Conservation (phyloP, 768 basidiomycete species). For the Boletellus emodensis region DNA sequence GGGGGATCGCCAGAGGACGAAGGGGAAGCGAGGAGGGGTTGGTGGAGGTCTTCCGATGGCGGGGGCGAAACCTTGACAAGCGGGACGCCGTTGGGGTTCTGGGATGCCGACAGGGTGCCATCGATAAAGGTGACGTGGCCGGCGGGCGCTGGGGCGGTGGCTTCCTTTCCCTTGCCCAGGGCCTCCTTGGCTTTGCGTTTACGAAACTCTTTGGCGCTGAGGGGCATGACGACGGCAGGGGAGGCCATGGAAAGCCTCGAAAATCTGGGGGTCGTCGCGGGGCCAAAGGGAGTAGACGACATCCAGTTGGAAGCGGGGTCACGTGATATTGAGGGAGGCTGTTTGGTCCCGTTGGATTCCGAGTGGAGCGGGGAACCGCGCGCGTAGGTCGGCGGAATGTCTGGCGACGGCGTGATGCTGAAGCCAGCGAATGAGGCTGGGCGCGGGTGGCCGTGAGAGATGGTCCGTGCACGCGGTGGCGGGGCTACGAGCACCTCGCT, state of each 20-base stretch:
- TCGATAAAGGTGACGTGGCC: slow-evolving; percentile 16
- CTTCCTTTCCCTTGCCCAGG: slow-evolving; percentile 7
- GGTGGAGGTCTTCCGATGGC: neutral
- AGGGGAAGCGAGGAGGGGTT: neutral
- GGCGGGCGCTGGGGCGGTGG: neutral
- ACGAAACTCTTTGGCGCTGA: slow-evolving; percentile 27
- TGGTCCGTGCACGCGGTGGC: slow-evolving; percentile 23
- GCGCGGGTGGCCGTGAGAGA: slow-evolving; percentile 18
- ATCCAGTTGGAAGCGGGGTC: slow-evolving; percentile 27
- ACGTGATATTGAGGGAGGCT: slow-evolving; percentile 20
- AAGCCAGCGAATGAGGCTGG: slow-evolving; percentile 10
- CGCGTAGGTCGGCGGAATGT: slow-evolving; percentile 19
- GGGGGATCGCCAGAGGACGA: neutral
- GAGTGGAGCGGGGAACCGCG: slow-evolving; percentile 7
- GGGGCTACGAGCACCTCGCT: slow-evolving; percentile 3
- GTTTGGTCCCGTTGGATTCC: slow-evolving; percentile 9
- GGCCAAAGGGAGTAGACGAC: slow-evolving; percentile 29
- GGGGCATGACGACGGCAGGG: slow-evolving; percentile 29
- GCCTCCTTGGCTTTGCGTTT: slow-evolving; percentile 17
- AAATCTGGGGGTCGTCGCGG: slow-evolving; percentile 26
- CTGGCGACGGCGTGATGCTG: neutral
- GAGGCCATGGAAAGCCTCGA: slow-evolving; percentile 28
- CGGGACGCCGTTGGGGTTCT: slow-evolving; percentile 3
- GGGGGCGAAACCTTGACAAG: slow-evolving; percentile 17
- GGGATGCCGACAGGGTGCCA: neutral